Conservation (phyloP, 306 rosid species). For the Prunus campanulata region DNA sequence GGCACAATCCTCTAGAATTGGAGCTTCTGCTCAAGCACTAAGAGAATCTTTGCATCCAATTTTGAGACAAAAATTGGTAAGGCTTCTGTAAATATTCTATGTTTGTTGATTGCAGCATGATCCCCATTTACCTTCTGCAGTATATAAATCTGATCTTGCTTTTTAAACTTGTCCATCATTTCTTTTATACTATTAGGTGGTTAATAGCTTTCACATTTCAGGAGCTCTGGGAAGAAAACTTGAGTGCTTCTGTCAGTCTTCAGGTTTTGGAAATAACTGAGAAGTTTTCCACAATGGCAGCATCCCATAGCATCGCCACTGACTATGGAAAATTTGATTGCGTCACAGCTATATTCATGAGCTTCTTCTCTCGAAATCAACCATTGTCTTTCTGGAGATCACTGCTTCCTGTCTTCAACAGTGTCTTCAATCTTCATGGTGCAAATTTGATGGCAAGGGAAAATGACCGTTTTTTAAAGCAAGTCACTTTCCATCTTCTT, state of each 20-base stretch:
- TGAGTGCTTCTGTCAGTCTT: conserved; percentile 92
- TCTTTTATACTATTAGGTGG: conserved; percentile 7
- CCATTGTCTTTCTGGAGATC: conserved; percentile 84
- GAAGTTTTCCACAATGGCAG: conserved; percentile 79
- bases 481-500: conserved; percentile 94
- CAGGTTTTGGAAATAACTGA: conserved; percentile 89
- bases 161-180: not conserved
- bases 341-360: conserved; percentile 78
- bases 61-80: conserved; percentile 94
- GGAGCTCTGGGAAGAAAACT: conserved; percentile 99
- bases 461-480: conserved; percentile 96
- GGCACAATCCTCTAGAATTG: conserved; percentile 98
- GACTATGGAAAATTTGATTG: conserved; percentile 97
- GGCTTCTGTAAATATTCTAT: not conserved
- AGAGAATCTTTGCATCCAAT: conserved; percentile 96
- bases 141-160: not conserved
- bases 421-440: conserved; percentile 81
- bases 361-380: conserved; percentile 90
- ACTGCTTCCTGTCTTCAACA: conserved; percentile 77
- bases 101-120: not conserved
- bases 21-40: conserved; percentile 97
- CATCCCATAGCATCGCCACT: conserved; percentile 79
- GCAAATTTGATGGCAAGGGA: conserved; percentile 93
- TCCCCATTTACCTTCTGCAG: not conserved
- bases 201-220: conserved; percentile 32